A percentile compares a stretch with the other conserved stretches of the same genome.
Evolutionary conservation across 441 rosid species (phyloP).

Genomic region (Lepidium campestre): DNA sequence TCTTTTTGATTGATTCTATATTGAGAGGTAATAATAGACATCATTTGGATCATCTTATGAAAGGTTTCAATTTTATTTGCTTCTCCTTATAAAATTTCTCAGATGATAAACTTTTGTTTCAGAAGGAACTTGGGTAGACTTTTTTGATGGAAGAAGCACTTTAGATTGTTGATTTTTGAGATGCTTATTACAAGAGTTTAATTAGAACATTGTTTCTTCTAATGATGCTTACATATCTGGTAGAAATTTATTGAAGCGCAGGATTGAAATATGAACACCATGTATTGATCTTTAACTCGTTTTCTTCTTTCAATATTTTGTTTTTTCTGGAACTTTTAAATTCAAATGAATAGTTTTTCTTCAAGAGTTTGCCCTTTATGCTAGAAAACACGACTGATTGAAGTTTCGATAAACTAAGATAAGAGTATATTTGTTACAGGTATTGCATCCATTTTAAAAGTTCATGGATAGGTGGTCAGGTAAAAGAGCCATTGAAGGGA

Average conservation of each 20-base stretch:
- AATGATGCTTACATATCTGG: not conserved
- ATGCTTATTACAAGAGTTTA: not conserved
- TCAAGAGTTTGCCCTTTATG: not conserved
- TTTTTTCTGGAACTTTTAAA: not conserved
- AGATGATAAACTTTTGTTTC: not conserved
- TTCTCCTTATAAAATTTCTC: not conserved
- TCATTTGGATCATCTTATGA: not conserved
- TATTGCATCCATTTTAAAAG: not conserved
- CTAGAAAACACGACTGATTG: not conserved
- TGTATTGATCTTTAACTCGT: not conserved
- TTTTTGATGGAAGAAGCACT: not conserved
- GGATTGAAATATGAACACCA: not conserved
- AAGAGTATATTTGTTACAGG: not conserved
- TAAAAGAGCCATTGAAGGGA: conserved; percentile 45
- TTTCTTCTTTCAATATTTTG: not conserved
- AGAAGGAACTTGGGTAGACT: not conserved
- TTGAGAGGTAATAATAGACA: not conserved
- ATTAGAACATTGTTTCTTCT: not conserved
- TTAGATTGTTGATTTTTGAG: not conserved
- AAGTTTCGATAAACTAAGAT: not conserved
- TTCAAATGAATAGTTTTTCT: not conserved
- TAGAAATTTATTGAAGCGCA: not conserved
- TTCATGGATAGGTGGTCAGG: conserved; percentile 75
- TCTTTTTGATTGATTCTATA: not conserved
- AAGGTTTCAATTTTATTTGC: not conserved